phyloP scores from a whole-genome alignment of 106 monocot species.

The Dendrobium chrysotoxum region DNA sequence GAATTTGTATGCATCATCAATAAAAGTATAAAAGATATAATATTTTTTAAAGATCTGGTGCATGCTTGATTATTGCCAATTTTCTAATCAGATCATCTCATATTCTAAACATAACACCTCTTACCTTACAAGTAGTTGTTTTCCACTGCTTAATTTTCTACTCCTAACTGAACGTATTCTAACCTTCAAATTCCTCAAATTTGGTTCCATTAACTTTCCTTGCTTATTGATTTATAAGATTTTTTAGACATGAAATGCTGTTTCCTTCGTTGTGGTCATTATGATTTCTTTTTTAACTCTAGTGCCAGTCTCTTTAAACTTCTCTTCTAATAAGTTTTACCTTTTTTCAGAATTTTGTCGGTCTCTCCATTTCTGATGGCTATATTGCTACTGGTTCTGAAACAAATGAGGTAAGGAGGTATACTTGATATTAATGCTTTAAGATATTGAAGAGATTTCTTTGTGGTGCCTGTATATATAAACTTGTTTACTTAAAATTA shows the following conservation, averaged over 20 bases:
- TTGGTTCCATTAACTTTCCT: no score
- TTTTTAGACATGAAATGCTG: background rate
- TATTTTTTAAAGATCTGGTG: no score
- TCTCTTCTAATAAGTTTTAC: background rate
- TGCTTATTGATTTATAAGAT: background rate
- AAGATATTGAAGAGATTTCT: background rate
- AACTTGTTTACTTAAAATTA: background rate
- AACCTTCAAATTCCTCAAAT: no score
- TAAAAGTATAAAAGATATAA: no score
- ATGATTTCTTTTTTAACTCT: background rate
- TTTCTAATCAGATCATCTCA: no score
- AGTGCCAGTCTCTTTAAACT: background rate
- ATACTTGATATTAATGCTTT: background rate
- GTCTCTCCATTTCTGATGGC: constrained; percentile 85
- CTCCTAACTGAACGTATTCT: no score
- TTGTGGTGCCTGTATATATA: background rate
- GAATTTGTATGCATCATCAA: no score
- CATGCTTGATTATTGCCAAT: no score
- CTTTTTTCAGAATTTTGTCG: constrained; percentile 80
- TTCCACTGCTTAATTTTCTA: no score
- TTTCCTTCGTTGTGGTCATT: background rate
- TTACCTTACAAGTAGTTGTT: no score
- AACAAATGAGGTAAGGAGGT: constrained; percentile 76
- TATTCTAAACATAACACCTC: no score
- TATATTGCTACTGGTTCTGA: constrained; percentile 95